Evolutionary conservation across 768 basidiomycete species (phyloP).

Genomic region (Suillus paluster): DNA sequence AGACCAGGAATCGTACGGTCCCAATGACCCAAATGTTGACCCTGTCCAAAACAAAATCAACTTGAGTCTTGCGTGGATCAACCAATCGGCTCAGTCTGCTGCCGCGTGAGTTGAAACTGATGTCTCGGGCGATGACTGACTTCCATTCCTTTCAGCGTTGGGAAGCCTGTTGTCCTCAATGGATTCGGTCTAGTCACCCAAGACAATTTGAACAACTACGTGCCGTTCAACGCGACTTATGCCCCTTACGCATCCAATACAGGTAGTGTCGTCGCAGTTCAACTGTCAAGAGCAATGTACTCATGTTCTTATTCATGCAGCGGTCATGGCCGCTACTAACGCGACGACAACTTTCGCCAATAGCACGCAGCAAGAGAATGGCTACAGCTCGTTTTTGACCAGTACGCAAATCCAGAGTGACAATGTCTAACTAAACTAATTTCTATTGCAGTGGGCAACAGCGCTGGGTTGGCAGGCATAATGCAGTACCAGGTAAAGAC

Average conservation of each 20-base stretch:
- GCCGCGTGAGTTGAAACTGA: slow-evolving; percentile 41
- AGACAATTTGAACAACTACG: slow-evolving; percentile 53
- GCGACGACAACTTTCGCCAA: slow-evolving; percentile 54
- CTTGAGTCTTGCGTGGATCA: slow-evolving; percentile 60
- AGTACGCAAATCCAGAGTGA: slow-evolving; percentile 34
- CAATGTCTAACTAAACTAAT: not conserved
- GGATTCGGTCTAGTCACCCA: slow-evolving; percentile 69
- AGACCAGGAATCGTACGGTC: slow-evolving; percentile 61
- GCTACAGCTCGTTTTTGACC: slow-evolving; percentile 58
- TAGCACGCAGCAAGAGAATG: slow-evolving; percentile 53
- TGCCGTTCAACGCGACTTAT: slow-evolving; percentile 61
- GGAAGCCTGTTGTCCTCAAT: slow-evolving; percentile 58
- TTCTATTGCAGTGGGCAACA: slow-evolving; percentile 41
- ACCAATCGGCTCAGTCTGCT: slow-evolving; percentile 47
- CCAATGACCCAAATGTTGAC: slow-evolving; percentile 51
- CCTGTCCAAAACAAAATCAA: slow-evolving; percentile 57
- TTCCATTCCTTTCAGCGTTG: slow-evolving; percentile 40
- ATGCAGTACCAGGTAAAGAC: slow-evolving; percentile 30
- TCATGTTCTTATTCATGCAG: slow-evolving; percentile 13
- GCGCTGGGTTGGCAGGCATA: slow-evolving; percentile 35
- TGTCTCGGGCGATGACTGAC: slow-evolving; percentile 6
- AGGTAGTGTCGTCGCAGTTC: slow-evolving; percentile 20
- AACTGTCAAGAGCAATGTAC: not conserved
- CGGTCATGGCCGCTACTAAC: slow-evolving; percentile 16
- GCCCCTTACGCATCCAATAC: slow-evolving; percentile 44